Evolutionary conservation across 805 yeast genomes (phyloP), one percentile per base, ranked within the genome.

Genomic region (Saturnispora zaruensis): DNA sequence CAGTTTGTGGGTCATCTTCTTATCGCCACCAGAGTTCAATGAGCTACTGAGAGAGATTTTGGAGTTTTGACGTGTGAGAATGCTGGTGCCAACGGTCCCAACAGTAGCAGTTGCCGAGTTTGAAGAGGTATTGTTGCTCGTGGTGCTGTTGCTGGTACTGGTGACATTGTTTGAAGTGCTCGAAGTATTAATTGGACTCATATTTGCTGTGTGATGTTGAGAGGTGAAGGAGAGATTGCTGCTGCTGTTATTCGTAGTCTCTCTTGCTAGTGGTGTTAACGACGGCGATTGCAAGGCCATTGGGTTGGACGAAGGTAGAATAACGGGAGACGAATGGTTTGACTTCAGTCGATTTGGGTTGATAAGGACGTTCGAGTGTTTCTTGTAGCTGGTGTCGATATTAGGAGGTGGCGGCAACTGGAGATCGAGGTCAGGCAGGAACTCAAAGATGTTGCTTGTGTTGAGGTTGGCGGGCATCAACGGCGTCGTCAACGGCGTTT

Each of bases 1-100:
- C 14, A 87, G 75, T 63, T 91, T 90, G 66, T 91, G 99, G 40
- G 79, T 78, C 2, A 84, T 78, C 58, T 83, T 81, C 62, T 84
- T 83, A 26, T 76, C 72, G 4, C 53, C 37, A 14, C 18, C 20
- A 7, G 40, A 30, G 13, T 16, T 23, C 16, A 38, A 8, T 23
- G 37, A 20, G 18, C 33, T 18, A 3, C n/a, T 18, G 4, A 26
- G 30, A 33, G 44, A 20, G 18, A 45, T 41, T 24, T 42, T 32
- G 11, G 45, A 33, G 26, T 45, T 24, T 30, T 36, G 34, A 32
- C 45, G 45, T 8, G 53, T 46, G 5, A 53, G 23, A 14, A 53
- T 53, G 18, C 45, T 43, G 16, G 53, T 51, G 4, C 55, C 55
- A 6, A 53, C 47, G 8, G 32, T 30, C 16, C 50, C 16, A 14